Evolutionary conservation across 2,329 filamentous ascomycete genomes (phyloP), one percentile per base, ranked within the genome.

Genomic region (Lojkania enalia): DNA sequence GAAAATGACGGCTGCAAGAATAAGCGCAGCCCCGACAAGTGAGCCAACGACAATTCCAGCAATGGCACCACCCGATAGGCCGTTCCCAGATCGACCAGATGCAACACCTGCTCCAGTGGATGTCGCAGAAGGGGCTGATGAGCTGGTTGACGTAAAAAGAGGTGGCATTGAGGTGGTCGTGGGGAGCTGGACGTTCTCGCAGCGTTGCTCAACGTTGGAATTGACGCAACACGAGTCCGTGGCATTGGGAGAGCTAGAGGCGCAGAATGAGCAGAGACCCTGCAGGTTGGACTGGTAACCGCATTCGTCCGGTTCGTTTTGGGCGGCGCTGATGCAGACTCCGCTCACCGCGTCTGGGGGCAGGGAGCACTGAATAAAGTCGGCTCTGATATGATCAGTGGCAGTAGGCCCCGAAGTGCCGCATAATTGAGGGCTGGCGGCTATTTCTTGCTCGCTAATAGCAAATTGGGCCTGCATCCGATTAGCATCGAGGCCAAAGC

Each of bases 151-250:
- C 1, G 78, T 74, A 44, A 82, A 78, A 4, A 84, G 71, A 3
- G 79, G 77, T n/a, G 76, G 74, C 54, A 85, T 71, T 2, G 79
- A 77, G 13, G 77, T 74, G 36, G 90, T 86, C 1, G 83, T 82
- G 0, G 94, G 94, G 5, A 99, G 75, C 19, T 80, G 76, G n/a
- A 99, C 87, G 39, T 82, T 81, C 38, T 81, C 73, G 68, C 94
- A 99, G 52, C 84, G 81, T 19, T 74, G 73, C 46, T 88, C 81
- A n/a, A 86, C 85, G 50, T 90, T 78, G 4, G 91, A 84, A 59
- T 84, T 90, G 62, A 90, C 86, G 70, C 94, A 99, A 75, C 94
- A 99, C 3, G 91, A 95, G 68, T 97, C 92, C 39, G 92, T 97
- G 7, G 90, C 87, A 71, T 97, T 97, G 51, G 85, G 82, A 20